phyloP scores from a whole-genome alignment of 2,329 filamentous ascomycete genomes.

The Orbilia ellipsospora region DNA sequence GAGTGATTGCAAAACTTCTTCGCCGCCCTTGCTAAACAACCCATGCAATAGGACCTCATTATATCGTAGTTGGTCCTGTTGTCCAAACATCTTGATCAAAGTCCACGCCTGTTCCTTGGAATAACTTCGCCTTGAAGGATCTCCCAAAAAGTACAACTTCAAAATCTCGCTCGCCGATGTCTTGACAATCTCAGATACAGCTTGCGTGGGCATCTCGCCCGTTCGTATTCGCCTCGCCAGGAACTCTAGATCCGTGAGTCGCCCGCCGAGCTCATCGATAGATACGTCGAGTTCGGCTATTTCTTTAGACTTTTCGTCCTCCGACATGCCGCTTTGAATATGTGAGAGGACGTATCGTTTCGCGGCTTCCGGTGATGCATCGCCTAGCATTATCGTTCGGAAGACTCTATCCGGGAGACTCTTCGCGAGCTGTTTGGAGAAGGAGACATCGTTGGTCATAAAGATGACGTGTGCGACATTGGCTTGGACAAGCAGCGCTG shows the following conservation, averaged over 20 bases:
- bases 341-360: conserved; percentile 91
- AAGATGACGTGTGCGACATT: conserved; percentile 96
- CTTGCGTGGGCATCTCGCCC: conserved; percentile 82
- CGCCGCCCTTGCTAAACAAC: conserved; percentile 78
- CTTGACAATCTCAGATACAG: conserved; percentile 87
- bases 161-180: conserved; percentile 90
- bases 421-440: conserved; percentile 85
- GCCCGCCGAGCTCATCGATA: conserved; percentile 84
- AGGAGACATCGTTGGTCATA: conserved; percentile 87
- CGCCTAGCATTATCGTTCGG: conserved; percentile 83
- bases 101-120: conserved; percentile 89
- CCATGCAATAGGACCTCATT: conserved; percentile 84
- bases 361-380: conserved; percentile 85
- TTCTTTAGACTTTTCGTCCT: conserved; percentile 57
- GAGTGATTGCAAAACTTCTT: conserved; percentile 80
- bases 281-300: conserved; percentile 78
- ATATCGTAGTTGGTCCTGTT: conserved; percentile 77
- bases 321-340: conserved; percentile 66
- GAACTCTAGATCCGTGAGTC: conserved; percentile 94
- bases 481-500: conserved; percentile 82
- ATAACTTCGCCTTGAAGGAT: conserved; percentile 72
- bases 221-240: conserved; percentile 88
- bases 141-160: conserved; percentile 87
- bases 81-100: conserved; percentile 80
- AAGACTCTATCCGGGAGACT: conserved; percentile 92